Conservation (phyloP, 441 rosid species). For the Jatropha podagrica region DNA sequence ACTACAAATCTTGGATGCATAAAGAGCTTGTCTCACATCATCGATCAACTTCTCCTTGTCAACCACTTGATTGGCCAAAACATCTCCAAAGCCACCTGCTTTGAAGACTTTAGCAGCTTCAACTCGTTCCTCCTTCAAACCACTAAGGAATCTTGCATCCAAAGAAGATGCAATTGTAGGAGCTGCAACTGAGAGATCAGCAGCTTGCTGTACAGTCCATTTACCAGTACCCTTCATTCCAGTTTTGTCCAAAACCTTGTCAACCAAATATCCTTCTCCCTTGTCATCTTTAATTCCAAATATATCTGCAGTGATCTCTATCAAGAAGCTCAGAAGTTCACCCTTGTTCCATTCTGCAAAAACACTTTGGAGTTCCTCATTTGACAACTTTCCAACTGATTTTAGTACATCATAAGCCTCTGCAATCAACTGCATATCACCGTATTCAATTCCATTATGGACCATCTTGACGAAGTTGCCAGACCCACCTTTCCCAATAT, state of each 20-base stretch:
- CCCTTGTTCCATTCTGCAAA: slow-evolving; percentile 92
- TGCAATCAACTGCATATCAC: slow-evolving; percentile 93
- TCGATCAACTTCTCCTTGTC: slow-evolving; percentile 78
- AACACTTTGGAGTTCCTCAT: slow-evolving; percentile 63
- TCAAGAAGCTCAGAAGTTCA: slow-evolving; percentile 90
- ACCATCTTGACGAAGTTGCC: slow-evolving; percentile 97
- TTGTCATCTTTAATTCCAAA: slow-evolving; percentile 81
- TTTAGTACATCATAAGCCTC: slow-evolving; percentile 94
- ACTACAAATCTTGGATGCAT: slow-evolving; percentile 91
- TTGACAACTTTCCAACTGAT: slow-evolving; percentile 78
- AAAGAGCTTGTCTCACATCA: slow-evolving; percentile 86
- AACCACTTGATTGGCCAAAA: slow-evolving; percentile 56
- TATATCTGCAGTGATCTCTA: slow-evolving; percentile 90
- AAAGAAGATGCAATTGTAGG: slow-evolving; percentile 94
- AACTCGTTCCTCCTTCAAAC: slow-evolving; percentile 87
- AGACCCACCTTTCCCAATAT: slow-evolving; percentile 84
- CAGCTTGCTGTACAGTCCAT: slow-evolving; percentile 99
- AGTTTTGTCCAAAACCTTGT: slow-evolving; percentile 91
- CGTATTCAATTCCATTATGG: slow-evolving; percentile 92
- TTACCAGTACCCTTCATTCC: slow-evolving; percentile 99
- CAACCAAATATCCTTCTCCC: slow-evolving; percentile 86
- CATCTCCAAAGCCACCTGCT: slow-evolving; percentile 68
- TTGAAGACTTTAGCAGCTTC: slow-evolving; percentile 81
- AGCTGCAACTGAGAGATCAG: slow-evolving; percentile 87
- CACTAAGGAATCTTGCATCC: slow-evolving; percentile 89